Percentiles rank a stretch among this genome's conserved stretches.
Evolutionary conservation across 768 basidiomycete species (phyloP).

Genomic region (Mycena crocata): DNA sequence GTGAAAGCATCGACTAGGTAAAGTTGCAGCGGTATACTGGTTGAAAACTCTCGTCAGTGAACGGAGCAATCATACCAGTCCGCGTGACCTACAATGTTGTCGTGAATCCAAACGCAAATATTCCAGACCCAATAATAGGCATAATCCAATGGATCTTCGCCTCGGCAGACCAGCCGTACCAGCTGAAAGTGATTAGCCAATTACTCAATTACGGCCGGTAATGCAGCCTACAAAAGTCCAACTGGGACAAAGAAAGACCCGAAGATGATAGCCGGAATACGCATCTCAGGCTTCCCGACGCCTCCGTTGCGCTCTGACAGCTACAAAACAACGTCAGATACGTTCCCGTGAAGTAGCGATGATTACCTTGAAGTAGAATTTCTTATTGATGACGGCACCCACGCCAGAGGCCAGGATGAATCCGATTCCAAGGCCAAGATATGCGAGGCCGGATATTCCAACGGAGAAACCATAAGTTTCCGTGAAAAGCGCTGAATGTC

Average conservation of each 20-base stretch:
- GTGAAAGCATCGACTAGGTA: background rate
- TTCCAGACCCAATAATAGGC: conserved; percentile 69
- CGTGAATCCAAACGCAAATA: conserved; percentile 31
- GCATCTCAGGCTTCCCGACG: conserved; percentile 78
- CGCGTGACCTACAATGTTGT: background rate
- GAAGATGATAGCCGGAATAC: conserved; percentile 78
- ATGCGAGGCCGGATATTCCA: too few species aligned
- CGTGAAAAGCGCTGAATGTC: too few species aligned
- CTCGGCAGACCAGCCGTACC: conserved; percentile 89
- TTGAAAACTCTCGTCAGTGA: background rate
- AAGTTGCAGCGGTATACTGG: background rate
- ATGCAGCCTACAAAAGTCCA: conserved; percentile 69
- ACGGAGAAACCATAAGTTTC: too few species aligned
- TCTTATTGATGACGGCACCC: too few species aligned
- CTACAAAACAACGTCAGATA: conserved; percentile 44
- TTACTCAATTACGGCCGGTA: background rate
- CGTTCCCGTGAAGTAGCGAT: too few species aligned
- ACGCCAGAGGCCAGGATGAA: too few species aligned
- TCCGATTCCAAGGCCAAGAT: too few species aligned
- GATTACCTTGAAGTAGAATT: too few species aligned
- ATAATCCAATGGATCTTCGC: conserved; percentile 75
- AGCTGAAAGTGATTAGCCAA: conserved; percentile 45
- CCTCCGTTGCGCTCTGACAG: conserved; percentile 67
- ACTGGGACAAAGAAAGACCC: conserved; percentile 78
- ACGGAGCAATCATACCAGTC: background rate